phyloP scores from a whole-genome alignment of 2,329 filamentous ascomycete species.

The Exophiala oligosperma region DNA sequence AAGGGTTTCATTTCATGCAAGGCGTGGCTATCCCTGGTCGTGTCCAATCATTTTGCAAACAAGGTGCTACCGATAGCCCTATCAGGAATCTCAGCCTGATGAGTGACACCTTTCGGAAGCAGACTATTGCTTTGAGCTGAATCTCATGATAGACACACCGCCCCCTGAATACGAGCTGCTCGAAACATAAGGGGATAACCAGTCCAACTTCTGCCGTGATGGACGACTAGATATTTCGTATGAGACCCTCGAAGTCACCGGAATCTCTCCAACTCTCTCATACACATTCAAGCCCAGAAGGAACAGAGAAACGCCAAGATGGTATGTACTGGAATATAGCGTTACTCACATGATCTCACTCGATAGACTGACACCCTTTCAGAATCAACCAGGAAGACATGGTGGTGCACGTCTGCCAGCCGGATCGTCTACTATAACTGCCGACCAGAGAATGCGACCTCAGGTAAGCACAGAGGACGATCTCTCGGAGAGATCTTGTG shows the following conservation, averaged over 20 bases:
- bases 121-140: background rate
- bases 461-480: background rate
- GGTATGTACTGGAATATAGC: background rate
- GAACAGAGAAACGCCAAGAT: background rate
- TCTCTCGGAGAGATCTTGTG: background rate
- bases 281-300: background rate
- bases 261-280: background rate
- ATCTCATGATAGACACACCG: background rate
- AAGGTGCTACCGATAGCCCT: background rate
- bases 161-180: background rate
- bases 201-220: background rate
- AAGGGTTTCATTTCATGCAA: too few relatives aligned
- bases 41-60: too few relatives aligned
- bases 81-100: background rate
- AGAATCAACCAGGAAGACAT: constrained; percentile 6
- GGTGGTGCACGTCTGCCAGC: constrained; percentile 2
- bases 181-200: background rate
- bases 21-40: too few relatives aligned
- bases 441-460: background rate
- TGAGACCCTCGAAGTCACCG: background rate
- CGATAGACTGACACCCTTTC: background rate
- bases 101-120: background rate
- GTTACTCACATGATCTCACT: background rate
- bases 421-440: background rate
- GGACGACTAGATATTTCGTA: background rate